Conservation (phyloP, 2,329 filamentous ascomycete genomes). For the Penicillium olsonii region DNA sequence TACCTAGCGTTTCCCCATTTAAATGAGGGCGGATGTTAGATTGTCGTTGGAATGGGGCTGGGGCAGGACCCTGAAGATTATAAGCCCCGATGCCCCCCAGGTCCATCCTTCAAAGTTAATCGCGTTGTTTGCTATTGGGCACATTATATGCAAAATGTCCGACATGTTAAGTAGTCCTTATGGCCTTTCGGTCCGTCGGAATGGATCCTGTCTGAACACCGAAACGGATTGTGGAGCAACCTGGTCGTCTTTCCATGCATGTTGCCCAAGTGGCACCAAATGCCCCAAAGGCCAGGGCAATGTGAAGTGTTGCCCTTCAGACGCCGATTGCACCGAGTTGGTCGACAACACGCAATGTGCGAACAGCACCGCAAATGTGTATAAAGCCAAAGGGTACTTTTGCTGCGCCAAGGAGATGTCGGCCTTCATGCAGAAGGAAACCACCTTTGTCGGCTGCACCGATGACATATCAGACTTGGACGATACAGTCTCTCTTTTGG, state of each 20-base stretch:
- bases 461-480: conserved; percentile 8
- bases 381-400: conserved; percentile 24
- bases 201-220: conserved; percentile 16
- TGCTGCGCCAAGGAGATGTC: conserved; percentile 19
- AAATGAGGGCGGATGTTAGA: too few relatives aligned
- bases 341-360: conserved; percentile 22
- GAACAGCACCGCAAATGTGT: conserved; percentile 23
- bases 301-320: conserved; percentile 20
- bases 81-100: neutral
- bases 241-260: conserved; percentile 20
- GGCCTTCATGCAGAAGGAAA: conserved; percentile 12
- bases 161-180: conserved; percentile 5
- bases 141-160: neutral
- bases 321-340: conserved; percentile 16
- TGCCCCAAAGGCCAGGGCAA: conserved; percentile 16
- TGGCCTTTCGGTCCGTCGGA: conserved; percentile 20
- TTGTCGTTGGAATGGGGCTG: neutral
- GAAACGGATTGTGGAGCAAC: conserved; percentile 23
- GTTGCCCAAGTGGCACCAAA: conserved; percentile 18
- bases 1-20: neutral
- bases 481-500: neutral
- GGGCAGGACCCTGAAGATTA: neutral
- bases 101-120: neutral
- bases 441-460: conserved; percentile 16
- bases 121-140: too few relatives aligned